Evolutionary conservation across 768 basidiomycete genomes (phyloP).

Genomic region (Termitomyces eurrhizus): DNA sequence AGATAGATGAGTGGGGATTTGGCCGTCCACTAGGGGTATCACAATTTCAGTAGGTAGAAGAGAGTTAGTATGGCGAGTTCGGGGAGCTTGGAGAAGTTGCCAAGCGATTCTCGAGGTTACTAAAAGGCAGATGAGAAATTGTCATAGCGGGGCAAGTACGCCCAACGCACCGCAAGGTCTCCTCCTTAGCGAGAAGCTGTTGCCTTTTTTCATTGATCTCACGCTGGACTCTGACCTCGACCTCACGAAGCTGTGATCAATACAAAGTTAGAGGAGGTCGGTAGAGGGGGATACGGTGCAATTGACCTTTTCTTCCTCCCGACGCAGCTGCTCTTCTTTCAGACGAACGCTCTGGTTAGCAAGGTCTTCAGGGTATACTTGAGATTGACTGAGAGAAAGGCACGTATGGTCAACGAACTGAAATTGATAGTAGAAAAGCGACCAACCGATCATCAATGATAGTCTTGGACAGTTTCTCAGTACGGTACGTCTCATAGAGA

Average conservation of each 20-base stretch:
- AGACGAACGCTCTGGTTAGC: conserved; percentile 81
- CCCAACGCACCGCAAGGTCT: conserved; percentile 56
- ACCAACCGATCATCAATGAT: conserved; percentile 53
- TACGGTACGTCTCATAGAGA: conserved; percentile 84
- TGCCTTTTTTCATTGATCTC: conserved; percentile 88
- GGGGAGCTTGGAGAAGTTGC: conserved; percentile 41
- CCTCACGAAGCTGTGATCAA: conserved; percentile 62
- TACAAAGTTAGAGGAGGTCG: background rate
- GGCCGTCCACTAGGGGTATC: conserved; percentile 8
- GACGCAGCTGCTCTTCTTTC: conserved; percentile 87
- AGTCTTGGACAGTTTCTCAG: conserved; percentile 79
- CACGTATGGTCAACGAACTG: background rate
- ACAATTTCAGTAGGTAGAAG: background rate
- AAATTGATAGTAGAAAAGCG: background rate
- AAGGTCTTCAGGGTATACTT: conserved; percentile 81
- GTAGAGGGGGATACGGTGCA: background rate
- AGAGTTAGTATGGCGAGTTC: conserved; percentile 10
- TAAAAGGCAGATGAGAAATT: conserved; percentile 15
- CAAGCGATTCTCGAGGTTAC: conserved; percentile 58
- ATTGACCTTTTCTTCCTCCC: conserved; percentile 78
- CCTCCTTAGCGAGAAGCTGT: conserved; percentile 83
- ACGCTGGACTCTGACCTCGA: conserved; percentile 81
- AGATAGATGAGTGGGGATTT: conserved; percentile 8
- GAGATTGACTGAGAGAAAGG: conserved; percentile 44
- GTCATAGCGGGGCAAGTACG: too few species aligned